These are phyloP conservation scores for Suhomyces maxii DNA, from an alignment of 1,139 yeast species.

Conservation along the genomic window DNA sequence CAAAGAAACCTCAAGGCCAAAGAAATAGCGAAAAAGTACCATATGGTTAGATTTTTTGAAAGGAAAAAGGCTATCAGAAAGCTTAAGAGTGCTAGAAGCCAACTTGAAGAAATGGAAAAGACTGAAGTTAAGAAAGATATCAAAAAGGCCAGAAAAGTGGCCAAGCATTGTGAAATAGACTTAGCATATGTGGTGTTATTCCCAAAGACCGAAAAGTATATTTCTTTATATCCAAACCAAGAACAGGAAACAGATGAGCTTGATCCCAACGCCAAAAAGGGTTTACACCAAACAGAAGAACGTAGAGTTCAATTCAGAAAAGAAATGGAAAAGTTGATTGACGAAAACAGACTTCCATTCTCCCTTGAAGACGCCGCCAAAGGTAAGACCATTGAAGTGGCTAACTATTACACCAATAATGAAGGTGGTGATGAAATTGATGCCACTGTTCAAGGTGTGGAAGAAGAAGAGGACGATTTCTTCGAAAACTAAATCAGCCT, in stretches of 20 bases:
- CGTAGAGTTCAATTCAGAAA: constrained; percentile 52
- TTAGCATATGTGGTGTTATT: constrained; percentile 74
- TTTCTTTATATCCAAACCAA: constrained; percentile 65
- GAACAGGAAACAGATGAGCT: constrained; percentile 31
- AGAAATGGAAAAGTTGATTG: constrained; percentile 50
- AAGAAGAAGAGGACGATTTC: constrained; percentile 44
- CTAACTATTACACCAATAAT: constrained; percentile 12
- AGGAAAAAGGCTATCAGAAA: constrained; percentile 80
- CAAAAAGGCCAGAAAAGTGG: constrained; percentile 51
- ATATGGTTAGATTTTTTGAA: constrained; percentile 92
- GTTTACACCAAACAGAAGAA: constrained; percentile 48
- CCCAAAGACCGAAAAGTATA: constrained; percentile 80
- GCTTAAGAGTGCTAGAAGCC: constrained; percentile 63
- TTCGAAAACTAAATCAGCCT: constrained; percentile 31
- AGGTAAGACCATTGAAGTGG: constrained; percentile 43
- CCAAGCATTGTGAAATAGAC: constrained; percentile 66
- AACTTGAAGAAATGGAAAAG: constrained; percentile 38
- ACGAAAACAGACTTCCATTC: constrained; percentile 55
- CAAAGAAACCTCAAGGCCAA: constrained; percentile 52
- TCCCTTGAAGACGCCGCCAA: constrained; percentile 55
- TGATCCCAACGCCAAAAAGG: constrained; percentile 45
- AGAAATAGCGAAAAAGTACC: constrained; percentile 75
- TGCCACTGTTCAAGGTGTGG: constrained; percentile 35
- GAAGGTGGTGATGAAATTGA: constrained; percentile 34
- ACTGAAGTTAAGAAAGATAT: constrained; percentile 52